Base-by-base conservation (phyloP, 2,329 filamentous ascomycete species). In the Fusarium sterilihyphosum region DNA sequence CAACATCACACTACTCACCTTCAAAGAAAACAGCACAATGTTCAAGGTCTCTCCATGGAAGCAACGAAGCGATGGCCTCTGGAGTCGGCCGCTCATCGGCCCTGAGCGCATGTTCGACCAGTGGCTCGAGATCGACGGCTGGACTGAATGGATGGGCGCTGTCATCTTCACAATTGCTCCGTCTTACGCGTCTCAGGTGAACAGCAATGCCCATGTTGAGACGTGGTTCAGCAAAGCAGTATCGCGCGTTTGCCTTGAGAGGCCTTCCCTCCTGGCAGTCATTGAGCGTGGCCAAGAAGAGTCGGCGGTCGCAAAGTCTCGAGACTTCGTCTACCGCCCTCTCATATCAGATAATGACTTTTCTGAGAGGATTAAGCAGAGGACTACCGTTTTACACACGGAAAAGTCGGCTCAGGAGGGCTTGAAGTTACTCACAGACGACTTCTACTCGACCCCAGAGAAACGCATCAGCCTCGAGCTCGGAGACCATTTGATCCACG, bases 41-140 rank as follows among this genome's bases (percentile, higher is more conserved):
- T 29, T 18, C 8, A n/a, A 18, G 6, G n/a, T 65, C 2, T 31
- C 63, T 31, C 47, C 47, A 11, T 65, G 63, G 63, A 31, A 65
- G 13, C 35, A 47, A 31, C 40, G 29, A 29, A 31, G 14, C 7
- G 47, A 66, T 4, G 40, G 60, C 13, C 20, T 46, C 20, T 66
- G 47, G 63, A 35, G 40, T 4, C 50, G 61, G n/a, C 50, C 50
- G 5, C 37, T 67, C 18, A n/a, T 59, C 2, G 65, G 50, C 3
- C 50, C 65, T 8, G 38, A 67, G 31, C 49, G 43, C 31, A 66
- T 66, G 38, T 67, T 59, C 6, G 65, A 66, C 33, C 50, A 66
- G n/a, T 66, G 62, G 50, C 61, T 67, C 8, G 43, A 66, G 17
- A 38, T 66, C 16, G 37, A 67, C 4, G 50, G 37, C 3, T 66